A percentile compares a stretch with the other conserved stretches of the same genome.
Evolutionary conservation across 1,284 basidiomycete species (phyloP).

Genomic region (Irpex lacteus): DNA sequence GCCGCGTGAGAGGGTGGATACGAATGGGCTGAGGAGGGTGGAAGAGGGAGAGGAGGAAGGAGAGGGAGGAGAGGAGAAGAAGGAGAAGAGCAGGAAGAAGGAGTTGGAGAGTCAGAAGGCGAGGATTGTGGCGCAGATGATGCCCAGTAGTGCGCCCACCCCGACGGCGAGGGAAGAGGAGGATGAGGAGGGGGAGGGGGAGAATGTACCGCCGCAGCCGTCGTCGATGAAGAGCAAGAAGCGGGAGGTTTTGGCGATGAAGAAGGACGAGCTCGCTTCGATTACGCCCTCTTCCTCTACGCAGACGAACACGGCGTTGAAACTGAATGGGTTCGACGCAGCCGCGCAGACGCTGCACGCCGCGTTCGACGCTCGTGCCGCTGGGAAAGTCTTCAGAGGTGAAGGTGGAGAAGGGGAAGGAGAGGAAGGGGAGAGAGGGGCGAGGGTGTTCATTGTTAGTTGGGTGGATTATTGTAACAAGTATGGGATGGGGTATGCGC

Average conservation of each 20-base stretch:
- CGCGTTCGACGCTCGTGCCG: conserved; percentile 67
- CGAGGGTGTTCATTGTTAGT: conserved; percentile 89
- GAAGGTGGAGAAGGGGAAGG: conserved; percentile 46
- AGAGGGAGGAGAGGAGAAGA: conserved; percentile 19
- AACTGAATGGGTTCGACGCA: conserved; percentile 61
- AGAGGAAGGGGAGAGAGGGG: conserved; percentile 62
- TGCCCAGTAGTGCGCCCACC: conserved; percentile 40
- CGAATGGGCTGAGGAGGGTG: conserved; percentile 43
- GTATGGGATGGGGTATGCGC: conserved; percentile 97
- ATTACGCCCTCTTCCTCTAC: neutral
- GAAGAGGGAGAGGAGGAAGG: conserved; percentile 33
- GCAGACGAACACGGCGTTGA: conserved; percentile 25
- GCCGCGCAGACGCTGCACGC: conserved; percentile 62
- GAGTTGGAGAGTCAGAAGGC: conserved; percentile 85
- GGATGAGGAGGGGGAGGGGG: conserved; percentile 33
- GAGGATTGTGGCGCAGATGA: conserved; percentile 88
- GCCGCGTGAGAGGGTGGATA: too few species aligned
- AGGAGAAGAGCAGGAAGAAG: conserved; percentile 54
- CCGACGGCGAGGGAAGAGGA: conserved; percentile 35
- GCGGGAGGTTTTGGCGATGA: conserved; percentile 14
- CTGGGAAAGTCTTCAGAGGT: conserved; percentile 60
- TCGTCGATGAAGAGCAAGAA: conserved; percentile 34
- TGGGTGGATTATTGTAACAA: conserved; percentile 99
- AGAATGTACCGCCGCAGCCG: too few species aligned
- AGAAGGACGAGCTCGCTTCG: conserved; percentile 3